These are phyloP conservation scores for Piper betle DNA, from an alignment of 164 flowering plant species.

Conservation along the genomic window DNA sequence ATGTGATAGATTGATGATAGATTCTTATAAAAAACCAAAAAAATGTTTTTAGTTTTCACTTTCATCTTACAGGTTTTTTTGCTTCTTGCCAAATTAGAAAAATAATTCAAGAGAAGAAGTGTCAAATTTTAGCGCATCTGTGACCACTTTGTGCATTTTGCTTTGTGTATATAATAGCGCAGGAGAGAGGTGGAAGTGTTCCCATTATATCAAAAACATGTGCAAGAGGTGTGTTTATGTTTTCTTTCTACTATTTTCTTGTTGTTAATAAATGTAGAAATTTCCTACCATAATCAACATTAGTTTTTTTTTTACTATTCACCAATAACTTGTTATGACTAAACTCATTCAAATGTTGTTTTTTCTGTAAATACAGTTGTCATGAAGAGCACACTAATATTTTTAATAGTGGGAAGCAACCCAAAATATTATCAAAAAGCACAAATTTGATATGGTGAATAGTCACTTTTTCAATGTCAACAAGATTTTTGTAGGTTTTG, in stretches of 20 bases:
- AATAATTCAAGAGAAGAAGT: not conserved
- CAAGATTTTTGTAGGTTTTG: too few relatives aligned
- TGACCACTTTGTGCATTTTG: not conserved
- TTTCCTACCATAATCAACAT: too few relatives aligned
- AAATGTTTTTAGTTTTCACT: not conserved
- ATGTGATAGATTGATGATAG: too few relatives aligned
- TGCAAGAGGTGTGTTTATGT: not conserved
- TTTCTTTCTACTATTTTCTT: not conserved
- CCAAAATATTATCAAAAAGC: not conserved
- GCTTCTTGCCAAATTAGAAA: not conserved
- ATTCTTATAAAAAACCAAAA: too few relatives aligned
- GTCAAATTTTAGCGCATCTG: not conserved
- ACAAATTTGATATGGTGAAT: not conserved
- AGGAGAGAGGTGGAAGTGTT: not conserved
- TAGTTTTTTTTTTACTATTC: conserved; percentile 10
- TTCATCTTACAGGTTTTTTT: not conserved
- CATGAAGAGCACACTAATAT: not conserved
- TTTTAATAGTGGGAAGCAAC: not conserved
- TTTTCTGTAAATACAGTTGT: not conserved
- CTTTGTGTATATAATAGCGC: not conserved
- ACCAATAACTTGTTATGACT: too few relatives aligned
- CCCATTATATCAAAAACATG: not conserved
- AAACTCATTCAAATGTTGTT: too few relatives aligned
- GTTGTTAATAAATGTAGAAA: too few relatives aligned
- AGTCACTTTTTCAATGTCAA: not conserved